These are phyloP conservation scores for Cordyceps militaris DNA, from an alignment of 2,329 filamentous ascomycete species.

Conservation along the genomic window DNA sequence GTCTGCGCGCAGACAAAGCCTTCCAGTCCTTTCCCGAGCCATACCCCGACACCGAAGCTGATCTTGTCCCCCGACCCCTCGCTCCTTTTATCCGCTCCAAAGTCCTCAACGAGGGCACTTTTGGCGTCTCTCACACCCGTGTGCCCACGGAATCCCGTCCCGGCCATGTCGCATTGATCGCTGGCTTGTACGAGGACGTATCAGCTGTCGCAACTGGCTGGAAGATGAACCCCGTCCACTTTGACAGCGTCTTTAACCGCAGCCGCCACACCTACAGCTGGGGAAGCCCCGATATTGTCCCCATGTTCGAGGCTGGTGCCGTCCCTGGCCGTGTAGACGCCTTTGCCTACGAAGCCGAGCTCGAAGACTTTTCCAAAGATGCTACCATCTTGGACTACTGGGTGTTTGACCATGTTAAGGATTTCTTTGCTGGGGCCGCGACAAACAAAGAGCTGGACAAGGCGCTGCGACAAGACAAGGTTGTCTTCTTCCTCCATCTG, in stretches of 20 bases:
- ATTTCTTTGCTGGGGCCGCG: constrained; percentile 72
- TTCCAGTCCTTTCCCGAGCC: constrained; percentile 92
- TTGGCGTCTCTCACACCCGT: constrained; percentile 93
- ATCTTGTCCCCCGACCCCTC: constrained; percentile 68
- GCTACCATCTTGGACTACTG: constrained; percentile 78
- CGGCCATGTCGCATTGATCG: constrained; percentile 93
- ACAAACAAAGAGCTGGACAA: constrained; percentile 68
- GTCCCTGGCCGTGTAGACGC: constrained; percentile 80
- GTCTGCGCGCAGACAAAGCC: constrained; percentile 92
- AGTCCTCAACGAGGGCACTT: constrained; percentile 83
- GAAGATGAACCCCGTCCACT: constrained; percentile 97
- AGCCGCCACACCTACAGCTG: constrained; percentile 98
- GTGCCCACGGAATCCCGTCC: constrained; percentile 95
- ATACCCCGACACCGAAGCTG: constrained; percentile 57
- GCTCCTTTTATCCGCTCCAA: constrained; percentile 87
- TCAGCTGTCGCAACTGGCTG: constrained; percentile 95
- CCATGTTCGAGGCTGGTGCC: constrained; percentile 95
- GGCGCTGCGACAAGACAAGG: constrained; percentile 70
- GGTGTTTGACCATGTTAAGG: constrained; percentile 93
- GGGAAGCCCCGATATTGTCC: constrained; percentile 94
- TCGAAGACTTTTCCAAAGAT: constrained; percentile 84
- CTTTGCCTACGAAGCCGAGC: constrained; percentile 74
- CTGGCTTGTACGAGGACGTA: constrained; percentile 94
- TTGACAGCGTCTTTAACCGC: constrained; percentile 97
- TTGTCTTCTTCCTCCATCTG: constrained; percentile 92